Percentiles rank a stretch among this genome's conserved stretches.
These are phyloP conservation scores for Arabis alpina DNA, from an alignment of 345 rosid genomes.

Conservation along the genomic window DNA sequence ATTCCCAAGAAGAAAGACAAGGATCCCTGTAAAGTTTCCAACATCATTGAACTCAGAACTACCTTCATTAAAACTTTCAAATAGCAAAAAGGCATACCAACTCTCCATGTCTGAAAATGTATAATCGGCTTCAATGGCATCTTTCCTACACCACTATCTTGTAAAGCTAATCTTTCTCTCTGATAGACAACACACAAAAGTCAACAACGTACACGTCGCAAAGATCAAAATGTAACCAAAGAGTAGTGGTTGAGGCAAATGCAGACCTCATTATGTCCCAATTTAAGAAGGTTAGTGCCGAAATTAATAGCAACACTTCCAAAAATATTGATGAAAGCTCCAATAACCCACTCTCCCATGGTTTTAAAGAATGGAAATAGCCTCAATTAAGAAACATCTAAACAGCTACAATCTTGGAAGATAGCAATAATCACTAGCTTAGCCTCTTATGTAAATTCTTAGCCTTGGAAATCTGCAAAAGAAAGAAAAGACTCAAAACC, in stretches of 20 bases:
- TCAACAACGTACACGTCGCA: too few relatives aligned
- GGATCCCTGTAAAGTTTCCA: slow-evolving; percentile 65
- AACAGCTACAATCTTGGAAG: slow-evolving; percentile 29
- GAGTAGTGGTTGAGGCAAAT: background rate
- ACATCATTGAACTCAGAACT: slow-evolving; percentile 31
- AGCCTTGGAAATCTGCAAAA: too few relatives aligned
- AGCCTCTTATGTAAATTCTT: slow-evolving; percentile 38
- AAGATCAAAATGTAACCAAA: slow-evolving; percentile 9
- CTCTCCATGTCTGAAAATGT: slow-evolving; percentile 94
- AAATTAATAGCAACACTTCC: slow-evolving; percentile 99
- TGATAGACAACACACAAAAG: slow-evolving; percentile 43
- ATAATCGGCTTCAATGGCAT: slow-evolving; percentile 73
- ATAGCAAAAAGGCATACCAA: slow-evolving; percentile 56
- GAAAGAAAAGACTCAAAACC: slow-evolving; percentile 19
- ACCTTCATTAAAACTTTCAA: slow-evolving; percentile 28
- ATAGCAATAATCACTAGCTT: slow-evolving; percentile 31
- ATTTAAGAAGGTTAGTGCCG: slow-evolving; percentile 98
- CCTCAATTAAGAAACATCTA: slow-evolving; percentile 45
- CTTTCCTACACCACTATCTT: slow-evolving; percentile 71
- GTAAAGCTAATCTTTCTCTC: slow-evolving; percentile 76
- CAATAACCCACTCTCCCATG: slow-evolving; percentile 99
- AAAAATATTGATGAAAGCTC: slow-evolving; percentile 91
- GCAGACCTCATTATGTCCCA: slow-evolving; percentile 90
- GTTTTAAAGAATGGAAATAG: slow-evolving; percentile 45
- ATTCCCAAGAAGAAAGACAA: slow-evolving; percentile 89